Percentiles rank a stretch among this genome's conserved stretches.
These are phyloP conservation scores for Ceratocystis diversiconidia DNA, from an alignment of 2,329 filamentous ascomycete genomes.

Conservation along the genomic window DNA sequence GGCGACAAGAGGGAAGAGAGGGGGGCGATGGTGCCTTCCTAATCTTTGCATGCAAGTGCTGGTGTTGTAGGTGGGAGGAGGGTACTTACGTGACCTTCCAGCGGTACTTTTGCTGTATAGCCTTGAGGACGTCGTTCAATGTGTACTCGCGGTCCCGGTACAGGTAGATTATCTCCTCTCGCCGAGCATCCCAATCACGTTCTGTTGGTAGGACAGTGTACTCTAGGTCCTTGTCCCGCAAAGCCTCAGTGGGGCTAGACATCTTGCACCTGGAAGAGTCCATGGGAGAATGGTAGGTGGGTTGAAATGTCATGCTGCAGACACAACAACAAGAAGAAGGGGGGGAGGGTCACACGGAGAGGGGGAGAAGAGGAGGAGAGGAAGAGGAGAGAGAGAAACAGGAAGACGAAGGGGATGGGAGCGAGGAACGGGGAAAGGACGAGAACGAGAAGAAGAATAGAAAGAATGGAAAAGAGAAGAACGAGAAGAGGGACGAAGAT, in stretches of 20 bases:
- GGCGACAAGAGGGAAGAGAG: not conserved
- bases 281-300: not conserved
- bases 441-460: not conserved
- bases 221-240: not conserved
- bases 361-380: not conserved
- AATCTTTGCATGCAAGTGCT: too few relatives aligned
- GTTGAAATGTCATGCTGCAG: not conserved
- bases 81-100: constrained; percentile 18
- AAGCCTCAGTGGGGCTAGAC: not conserved
- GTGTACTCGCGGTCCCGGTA: constrained; percentile 16
- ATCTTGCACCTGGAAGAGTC: not conserved
- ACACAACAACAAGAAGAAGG: not conserved
- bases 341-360: not conserved
- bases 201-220: constrained; percentile 13
- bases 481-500: not conserved
- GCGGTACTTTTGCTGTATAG: constrained; percentile 12
- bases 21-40: too few relatives aligned
- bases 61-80: too few relatives aligned
- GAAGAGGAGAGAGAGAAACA: not conserved
- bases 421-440: not conserved
- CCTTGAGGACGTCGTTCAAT: constrained; percentile 16
- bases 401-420: not conserved
- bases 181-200: constrained; percentile 14
- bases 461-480: not conserved
- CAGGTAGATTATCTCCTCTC: constrained; percentile 15